Base-by-base conservation (phyloP, 2,329 filamentous ascomycete species). In the Pseudocercospora macadamiae region DNA sequence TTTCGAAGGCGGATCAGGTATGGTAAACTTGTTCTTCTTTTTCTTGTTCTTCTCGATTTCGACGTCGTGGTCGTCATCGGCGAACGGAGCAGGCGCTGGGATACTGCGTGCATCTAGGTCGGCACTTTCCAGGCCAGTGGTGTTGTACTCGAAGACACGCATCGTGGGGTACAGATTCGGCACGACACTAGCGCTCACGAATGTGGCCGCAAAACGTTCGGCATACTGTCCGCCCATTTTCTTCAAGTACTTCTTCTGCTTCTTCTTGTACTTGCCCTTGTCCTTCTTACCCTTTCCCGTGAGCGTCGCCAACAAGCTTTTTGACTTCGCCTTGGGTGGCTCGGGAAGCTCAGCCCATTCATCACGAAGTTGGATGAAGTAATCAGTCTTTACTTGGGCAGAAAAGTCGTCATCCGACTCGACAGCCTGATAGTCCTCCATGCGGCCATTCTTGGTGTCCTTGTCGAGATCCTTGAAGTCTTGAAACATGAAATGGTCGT, bases 401-500 rank as follows among this genome's bases (percentile, higher is more conserved):
- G 83, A 82, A 18, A 95, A 72, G n/a, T 83, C 77, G n/a, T 79
- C 58, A 30, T 66, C 65, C 12, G 66, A 59, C 30, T 57, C 54
- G 19, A 26, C 10, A 10, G 30, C 48, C 5, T 60, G 58, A 25
- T 61, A 54, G 26, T 65, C 49, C 16, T 63, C 49, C 77, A 80
- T 78, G 16, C 64, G 69, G 4, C 79, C 79, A 32, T 75, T 72
- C 60, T 75, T 73, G 1, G 80, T 76, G 23, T 78, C 76, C 48
- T 91, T 81, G 61, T 89, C 82, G 54, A 97, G 82, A 0, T 96
- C 84, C 37, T 89, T 82, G 57, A 87, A 90, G 72, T 97, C 93
- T 68, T 96, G 91, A 14, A 99, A 78, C 70, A 97, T 84, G 75
- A 99, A 99, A 74, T 99, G 95, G 69, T 99, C 95, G 64, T 97